A percentile compares a stretch with the other conserved stretches of the same genome.
These are phyloP conservation scores for Yamadazyma conglobata DNA, from an alignment of 1,139 yeast species.

Conservation along the genomic window DNA sequence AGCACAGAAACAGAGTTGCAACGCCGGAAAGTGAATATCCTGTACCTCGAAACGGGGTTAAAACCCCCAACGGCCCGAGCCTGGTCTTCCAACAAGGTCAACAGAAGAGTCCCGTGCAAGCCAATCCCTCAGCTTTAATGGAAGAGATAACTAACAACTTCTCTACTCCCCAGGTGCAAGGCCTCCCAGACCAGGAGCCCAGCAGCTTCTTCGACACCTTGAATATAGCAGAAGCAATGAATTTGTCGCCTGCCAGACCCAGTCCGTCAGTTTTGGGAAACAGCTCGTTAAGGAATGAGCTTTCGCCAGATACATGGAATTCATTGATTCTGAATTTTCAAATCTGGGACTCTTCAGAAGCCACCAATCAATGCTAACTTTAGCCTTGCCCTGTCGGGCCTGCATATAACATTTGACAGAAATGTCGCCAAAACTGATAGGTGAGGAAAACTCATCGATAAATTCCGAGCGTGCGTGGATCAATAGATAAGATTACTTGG, in stretches of 20 bases:
- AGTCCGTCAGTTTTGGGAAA: no score
- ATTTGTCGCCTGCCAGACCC: no score
- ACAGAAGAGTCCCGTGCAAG: conserved; percentile 3
- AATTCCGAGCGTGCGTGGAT: no score
- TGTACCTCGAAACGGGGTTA: no score
- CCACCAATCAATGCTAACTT: neutral
- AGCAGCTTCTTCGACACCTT: neutral
- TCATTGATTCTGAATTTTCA: conserved; percentile 10
- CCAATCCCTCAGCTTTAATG: conserved; percentile 10
- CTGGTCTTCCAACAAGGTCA: no score
- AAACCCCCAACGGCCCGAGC: neutral
- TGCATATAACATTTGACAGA: no score
- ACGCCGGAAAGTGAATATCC: neutral
- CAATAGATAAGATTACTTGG: no score
- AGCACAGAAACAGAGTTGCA: conserved; percentile 4
- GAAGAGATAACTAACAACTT: conserved; percentile 12
- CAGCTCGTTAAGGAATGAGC: conserved; percentile 9
- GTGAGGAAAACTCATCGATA: no score
- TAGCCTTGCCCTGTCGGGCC: no score
- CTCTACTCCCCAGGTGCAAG: no score
- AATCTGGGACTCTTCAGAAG: conserved; percentile 11
- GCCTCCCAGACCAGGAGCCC: neutral
- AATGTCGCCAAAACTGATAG: no score
- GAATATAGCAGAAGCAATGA: no score
- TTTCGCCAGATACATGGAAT: conserved; percentile 12